Base-by-base conservation (phyloP, 108 stramenopile genomes). In the Skeletonema menzelii region DNA sequence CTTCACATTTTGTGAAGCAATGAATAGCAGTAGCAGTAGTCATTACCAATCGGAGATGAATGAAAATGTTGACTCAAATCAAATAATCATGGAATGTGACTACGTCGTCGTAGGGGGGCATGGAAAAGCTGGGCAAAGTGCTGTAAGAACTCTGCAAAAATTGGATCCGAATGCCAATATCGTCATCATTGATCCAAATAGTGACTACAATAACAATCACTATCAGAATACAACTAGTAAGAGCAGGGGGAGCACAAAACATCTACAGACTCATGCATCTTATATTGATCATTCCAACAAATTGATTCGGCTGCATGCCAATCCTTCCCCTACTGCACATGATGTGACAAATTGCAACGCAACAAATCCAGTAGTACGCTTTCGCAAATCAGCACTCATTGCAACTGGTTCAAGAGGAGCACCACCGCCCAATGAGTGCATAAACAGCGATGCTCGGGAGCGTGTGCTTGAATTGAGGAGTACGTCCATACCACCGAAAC, bases 381-480 rank as follows among this genome's bases (percentile, higher is more conserved):
- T 91, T 67, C 82, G 80, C 42, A 86, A 91, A 76, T 91, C 87
- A 27, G 79, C 87, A 32, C 76, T 95, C 56, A 49, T 95, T 1
- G 93, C 93, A 19, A 92, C 91, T 12, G 93, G 93, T 17, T 76
- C 87, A 15, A 83, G 88, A 24, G 93, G 89, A 17, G 88, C 91
- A 37, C 93, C 93, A n/a, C 86, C 87, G 7, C 93, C 93, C 2
- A 22, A 67, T 26, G 82, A 83, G 19, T 81, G 91, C 15, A 76
- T 92, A n/a, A 77, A 90, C 19, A 57, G 69, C 10, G 70, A 68
- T 49, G 73, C 88, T 20, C 31, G 72, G 32, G 62, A 71, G 10
- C 77, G 89, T 20, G 73, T 95, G 19, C 66, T 95, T 30, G 91
- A 92, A 65, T 62, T 95, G 58, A 72, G 88, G 81, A 76, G 75